phyloP scores from a whole-genome alignment of 805 yeast genomes.

The Myxozyma vanderwaltii region DNA sequence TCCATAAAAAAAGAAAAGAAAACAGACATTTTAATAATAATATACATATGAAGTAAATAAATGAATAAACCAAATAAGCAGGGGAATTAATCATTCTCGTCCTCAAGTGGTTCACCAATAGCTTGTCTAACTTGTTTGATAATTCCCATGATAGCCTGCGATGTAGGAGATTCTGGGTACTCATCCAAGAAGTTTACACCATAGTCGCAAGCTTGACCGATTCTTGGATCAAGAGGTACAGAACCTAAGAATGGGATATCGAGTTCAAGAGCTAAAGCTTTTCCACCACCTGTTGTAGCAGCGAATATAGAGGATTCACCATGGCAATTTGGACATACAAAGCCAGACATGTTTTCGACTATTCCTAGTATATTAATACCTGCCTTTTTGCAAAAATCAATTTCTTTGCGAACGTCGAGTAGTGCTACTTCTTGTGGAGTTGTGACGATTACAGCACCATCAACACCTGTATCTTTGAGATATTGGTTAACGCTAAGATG shows the following conservation, averaged over 20 bases:
- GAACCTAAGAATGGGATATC: constrained; percentile 80
- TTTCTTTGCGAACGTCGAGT: constrained; percentile 92
- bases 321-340: constrained; percentile 93
- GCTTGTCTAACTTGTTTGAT: constrained; percentile 46
- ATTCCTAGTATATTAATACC: constrained; percentile 81
- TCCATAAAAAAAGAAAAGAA: no score
- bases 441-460: constrained; percentile 92
- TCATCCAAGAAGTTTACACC: constrained; percentile 83
- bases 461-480: constrained; percentile 85
- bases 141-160: constrained; percentile 79
- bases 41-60: no score
- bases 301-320: constrained; percentile 88
- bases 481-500: constrained; percentile 88
- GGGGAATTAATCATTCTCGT: constrained; percentile 44
- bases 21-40: no score
- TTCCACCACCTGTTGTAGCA: constrained; percentile 97
- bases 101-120: constrained; percentile 36
- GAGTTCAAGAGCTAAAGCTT: constrained; percentile 76
- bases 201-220: constrained; percentile 82
- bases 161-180: constrained; percentile 91
- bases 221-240: constrained; percentile 94
- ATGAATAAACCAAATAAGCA: no score
- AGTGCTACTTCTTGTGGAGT: constrained; percentile 98
- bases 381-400: constrained; percentile 92
- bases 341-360: constrained; percentile 98